A percentile compares a stretch with the other conserved stretches of the same genome.
phyloP scores from a whole-genome alignment of 2,329 filamentous ascomycete genomes.

The Cladophialophora carrionii region DNA sequence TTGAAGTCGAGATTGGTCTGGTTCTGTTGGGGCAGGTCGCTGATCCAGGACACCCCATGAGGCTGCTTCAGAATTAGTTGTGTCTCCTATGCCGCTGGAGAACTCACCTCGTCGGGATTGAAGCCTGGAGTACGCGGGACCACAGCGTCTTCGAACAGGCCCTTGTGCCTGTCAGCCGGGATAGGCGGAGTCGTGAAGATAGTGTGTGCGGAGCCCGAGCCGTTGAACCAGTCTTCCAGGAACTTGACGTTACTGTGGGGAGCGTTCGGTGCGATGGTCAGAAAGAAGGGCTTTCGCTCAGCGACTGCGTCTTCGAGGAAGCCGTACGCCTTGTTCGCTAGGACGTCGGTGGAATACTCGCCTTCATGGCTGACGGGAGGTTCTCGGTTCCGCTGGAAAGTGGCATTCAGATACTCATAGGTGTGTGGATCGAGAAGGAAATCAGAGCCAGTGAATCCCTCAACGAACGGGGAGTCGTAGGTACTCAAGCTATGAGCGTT shows the following conservation, averaged over 20 bases:
- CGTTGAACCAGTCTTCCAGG: conserved; percentile 39
- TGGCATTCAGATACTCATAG: conserved; percentile 69
- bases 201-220: conserved; percentile 37
- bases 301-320: conserved; percentile 65
- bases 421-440: conserved; percentile 56
- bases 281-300: conserved; percentile 64
- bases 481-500: conserved; percentile 56
- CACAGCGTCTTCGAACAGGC: conserved; percentile 63
- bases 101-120: conserved; percentile 61
- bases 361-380: conserved; percentile 60
- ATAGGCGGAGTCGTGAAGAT: conserved; percentile 56
- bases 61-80: conserved; percentile 38
- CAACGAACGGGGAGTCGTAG: conserved; percentile 49
- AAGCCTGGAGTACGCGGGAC: conserved; percentile 68
- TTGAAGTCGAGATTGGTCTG: conserved; percentile 55
- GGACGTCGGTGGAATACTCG: conserved; percentile 62
- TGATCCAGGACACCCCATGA: conserved; percentile 54
- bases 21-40: conserved; percentile 50
- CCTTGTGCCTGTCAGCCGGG: conserved; percentile 62
- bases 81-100: background rate
- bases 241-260: conserved; percentile 63
- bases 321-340: conserved; percentile 61
- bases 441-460: conserved; percentile 48
- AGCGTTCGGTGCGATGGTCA: conserved; percentile 67
- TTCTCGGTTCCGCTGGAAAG: conserved; percentile 63